phyloP scores from a whole-genome alignment of 2,329 filamentous ascomycete species.

The Penicillium glabrum region DNA sequence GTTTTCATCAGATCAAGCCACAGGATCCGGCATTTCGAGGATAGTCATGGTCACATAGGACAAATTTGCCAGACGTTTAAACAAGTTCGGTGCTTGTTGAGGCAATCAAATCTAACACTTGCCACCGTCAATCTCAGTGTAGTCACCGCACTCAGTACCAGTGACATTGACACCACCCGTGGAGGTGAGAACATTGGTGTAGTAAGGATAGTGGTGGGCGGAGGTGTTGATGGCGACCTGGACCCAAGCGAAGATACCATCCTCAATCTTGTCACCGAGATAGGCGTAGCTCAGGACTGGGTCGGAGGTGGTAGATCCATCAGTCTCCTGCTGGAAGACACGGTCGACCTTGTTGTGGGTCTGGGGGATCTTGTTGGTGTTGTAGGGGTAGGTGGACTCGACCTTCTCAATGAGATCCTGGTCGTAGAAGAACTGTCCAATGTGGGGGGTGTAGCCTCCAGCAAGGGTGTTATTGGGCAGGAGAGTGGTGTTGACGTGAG shows the following conservation, averaged over 20 bases:
- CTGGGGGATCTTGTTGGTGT: slow-evolving; percentile 2
- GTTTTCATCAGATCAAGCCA: neutral
- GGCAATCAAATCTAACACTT: neutral
- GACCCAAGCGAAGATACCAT: slow-evolving; percentile 2
- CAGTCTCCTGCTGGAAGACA: neutral
- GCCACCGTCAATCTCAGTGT: neutral
- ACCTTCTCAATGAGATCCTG: slow-evolving; percentile 10
- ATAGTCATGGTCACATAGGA: neutral
- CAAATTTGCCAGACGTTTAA: neutral
- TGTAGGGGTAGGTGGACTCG: slow-evolving; percentile 9
- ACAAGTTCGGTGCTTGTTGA: neutral
- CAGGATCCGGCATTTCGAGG: neutral
- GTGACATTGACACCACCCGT: neutral
- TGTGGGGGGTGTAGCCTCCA: slow-evolving; percentile 4
- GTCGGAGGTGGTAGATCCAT: neutral
- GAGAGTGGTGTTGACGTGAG: slow-evolving; percentile 4
- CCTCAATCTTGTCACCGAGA: neutral
- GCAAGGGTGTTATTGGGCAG: slow-evolving; percentile 6
- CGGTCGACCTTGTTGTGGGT: neutral
- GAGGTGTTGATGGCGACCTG: neutral
- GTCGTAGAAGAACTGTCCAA: slow-evolving; percentile 11
- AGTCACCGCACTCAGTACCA: neutral
- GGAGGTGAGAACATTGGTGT: slow-evolving; percentile 1
- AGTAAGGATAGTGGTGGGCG: neutral
- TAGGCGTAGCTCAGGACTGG: neutral